A percentile compares a stretch with the other conserved stretches of the same genome.
Evolutionary conservation across 305 asterid species (phyloP).

Genomic region (Solanum hybrid): DNA sequence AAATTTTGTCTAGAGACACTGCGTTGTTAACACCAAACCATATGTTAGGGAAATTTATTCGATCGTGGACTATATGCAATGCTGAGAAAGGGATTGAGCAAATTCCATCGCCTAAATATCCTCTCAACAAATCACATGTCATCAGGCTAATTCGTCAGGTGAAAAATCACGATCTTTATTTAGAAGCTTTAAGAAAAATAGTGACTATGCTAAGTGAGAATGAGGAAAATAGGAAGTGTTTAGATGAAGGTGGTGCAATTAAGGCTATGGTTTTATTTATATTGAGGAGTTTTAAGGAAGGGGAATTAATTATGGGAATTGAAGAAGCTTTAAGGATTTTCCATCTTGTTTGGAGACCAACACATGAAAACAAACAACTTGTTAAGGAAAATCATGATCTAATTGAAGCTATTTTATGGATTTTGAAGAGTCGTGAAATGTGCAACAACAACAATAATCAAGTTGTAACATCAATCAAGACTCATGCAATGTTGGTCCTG

Average conservation of each 20-base stretch:
- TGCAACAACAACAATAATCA: background rate
- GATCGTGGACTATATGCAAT: conserved; percentile 67
- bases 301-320: conserved; percentile 23
- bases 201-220: conserved; percentile 33
- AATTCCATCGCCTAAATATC: conserved; percentile 67
- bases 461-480: conserved; percentile 7
- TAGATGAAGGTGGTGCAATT: conserved; percentile 50
- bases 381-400: conserved; percentile 36
- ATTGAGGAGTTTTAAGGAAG: conserved; percentile 24
- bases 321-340: conserved; percentile 46
- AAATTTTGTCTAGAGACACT: conserved; percentile 34
- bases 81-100: conserved; percentile 47
- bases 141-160: conserved; percentile 46
- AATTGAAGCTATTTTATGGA: conserved; percentile 33
- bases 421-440: conserved; percentile 9
- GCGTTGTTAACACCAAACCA: conserved; percentile 75
- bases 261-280: conserved; percentile 36
- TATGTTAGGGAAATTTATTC: conserved; percentile 70
- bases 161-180: background rate
- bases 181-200: conserved; percentile 32
- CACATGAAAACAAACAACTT: conserved; percentile 25
- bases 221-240: conserved; percentile 37
- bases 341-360: conserved; percentile 38
- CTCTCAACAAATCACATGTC: conserved; percentile 28
- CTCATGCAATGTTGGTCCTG: conserved; percentile 30